Base-by-base conservation (phyloP, 1,139 yeast genomes). In the Yamadazyma epiphylla region DNA sequence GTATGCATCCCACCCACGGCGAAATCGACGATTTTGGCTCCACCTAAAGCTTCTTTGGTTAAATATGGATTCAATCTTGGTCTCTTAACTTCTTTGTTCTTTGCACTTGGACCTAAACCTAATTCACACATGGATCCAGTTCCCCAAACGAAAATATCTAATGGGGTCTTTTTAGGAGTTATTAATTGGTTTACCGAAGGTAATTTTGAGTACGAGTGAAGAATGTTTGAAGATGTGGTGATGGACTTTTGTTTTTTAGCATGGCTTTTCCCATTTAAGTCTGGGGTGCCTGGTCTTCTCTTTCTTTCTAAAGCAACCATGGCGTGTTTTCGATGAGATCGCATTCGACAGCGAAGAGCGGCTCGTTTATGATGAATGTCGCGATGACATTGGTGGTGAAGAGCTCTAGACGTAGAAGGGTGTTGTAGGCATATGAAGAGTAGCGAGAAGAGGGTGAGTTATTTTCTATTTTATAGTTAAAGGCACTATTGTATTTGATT, bases 1-100 rank as follows among this genome's bases (percentile, higher is more conserved):
- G 84, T 77, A 51, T 91, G 99, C 81, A 94, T 91, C 29, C 98
- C 99, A 26, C 99, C 98, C 15, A 77, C 95, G 2, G 95, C 88
- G 49, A 91, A 66, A 43, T 86, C 91, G 13, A 87, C 94, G 30
- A 89, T 76, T 6, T 54, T 52, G 7, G 17, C 29, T 15, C 36
- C 36, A 7, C 27, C 26, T 13, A 36, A 29, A 6, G 19, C 25
- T 22, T 80, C 85, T 27, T 61, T 59, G 3, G 77, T 67, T 39
- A 91, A 67, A 38, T 65, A 77, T 2, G 96, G 89, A 45, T 89
- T 91, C 50, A 89, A 64, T 44, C 98, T 74, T 10, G 99, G 99
- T 48, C 99, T 77, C 52, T 89, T 91, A 13, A 91, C 96, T 54
- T 89, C 96, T 41, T 88, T 87, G 23, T 86, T 91, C 40, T 71